phyloP scores from a whole-genome alignment of 768 basidiomycete species.

The Cantharellus anzutake region DNA sequence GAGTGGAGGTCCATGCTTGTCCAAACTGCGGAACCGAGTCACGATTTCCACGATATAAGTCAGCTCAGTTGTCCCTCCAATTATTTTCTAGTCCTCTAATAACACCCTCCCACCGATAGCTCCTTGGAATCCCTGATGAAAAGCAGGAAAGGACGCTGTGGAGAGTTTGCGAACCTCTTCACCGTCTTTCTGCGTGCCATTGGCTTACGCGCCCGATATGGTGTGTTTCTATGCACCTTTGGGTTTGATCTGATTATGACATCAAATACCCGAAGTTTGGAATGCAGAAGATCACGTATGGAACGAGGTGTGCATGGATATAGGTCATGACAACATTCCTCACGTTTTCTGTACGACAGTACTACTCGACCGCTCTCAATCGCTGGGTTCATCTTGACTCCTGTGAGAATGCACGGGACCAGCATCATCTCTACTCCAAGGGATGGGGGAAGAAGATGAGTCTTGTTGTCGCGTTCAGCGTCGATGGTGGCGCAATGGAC shows the following conservation, averaged over 20 bases:
- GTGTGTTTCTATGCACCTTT: slow-evolving; percentile 14
- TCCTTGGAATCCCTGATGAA: slow-evolving; percentile 14
- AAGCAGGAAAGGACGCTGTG: slow-evolving; percentile 14
- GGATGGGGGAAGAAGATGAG: slow-evolving; percentile 25
- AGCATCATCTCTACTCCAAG: slow-evolving; percentile 20
- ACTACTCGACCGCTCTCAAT: slow-evolving; percentile 12
- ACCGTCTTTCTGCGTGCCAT: slow-evolving; percentile 18
- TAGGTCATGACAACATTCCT: too few relatives aligned
- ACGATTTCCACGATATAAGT: slow-evolving; percentile 20
- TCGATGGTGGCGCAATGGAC: slow-evolving; percentile 13
- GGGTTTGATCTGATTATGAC: neutral
- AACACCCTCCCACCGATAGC: neutral
- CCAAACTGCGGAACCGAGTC: slow-evolving; percentile 11
- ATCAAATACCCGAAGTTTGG: slow-evolving; percentile 11
- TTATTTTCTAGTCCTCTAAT: neutral
- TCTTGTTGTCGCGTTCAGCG: slow-evolving; percentile 15
- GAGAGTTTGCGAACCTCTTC: slow-evolving; percentile 25
- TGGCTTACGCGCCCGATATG: slow-evolving; percentile 19
- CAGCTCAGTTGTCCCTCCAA: slow-evolving; percentile 2
- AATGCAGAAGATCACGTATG: slow-evolving; percentile 25
- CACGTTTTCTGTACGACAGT: slow-evolving; percentile 2
- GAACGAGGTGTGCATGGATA: slow-evolving; percentile 15
- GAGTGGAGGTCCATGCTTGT: slow-evolving; percentile 22
- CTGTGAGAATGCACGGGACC: slow-evolving; percentile 20
- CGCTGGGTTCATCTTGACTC: slow-evolving; percentile 26